These are phyloP conservation scores for Talaromyces amestolkiae DNA, from an alignment of 2,329 filamentous ascomycete genomes.

Conservation along the genomic window DNA sequence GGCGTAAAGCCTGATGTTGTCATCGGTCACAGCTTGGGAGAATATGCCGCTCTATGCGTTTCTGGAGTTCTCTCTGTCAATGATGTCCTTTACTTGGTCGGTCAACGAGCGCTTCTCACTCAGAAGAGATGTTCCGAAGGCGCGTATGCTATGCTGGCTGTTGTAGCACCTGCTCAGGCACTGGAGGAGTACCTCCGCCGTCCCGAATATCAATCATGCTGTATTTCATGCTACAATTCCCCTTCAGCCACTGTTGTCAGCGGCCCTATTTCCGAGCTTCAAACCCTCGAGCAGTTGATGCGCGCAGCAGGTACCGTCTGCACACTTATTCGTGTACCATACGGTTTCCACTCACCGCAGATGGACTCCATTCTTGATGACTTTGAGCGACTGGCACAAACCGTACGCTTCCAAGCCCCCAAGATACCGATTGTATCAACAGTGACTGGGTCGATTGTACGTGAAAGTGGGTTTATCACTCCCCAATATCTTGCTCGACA, in stretches of 20 bases:
- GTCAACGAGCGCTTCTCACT: slow-evolving; percentile 29
- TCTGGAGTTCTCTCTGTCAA: slow-evolving; percentile 30
- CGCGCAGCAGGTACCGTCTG: slow-evolving; percentile 36
- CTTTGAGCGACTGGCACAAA: slow-evolving; percentile 24
- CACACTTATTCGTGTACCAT: slow-evolving; percentile 45
- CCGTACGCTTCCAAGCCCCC: neutral
- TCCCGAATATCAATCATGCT: slow-evolving; percentile 22
- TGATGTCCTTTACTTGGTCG: slow-evolving; percentile 32
- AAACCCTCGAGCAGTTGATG: slow-evolving; percentile 33
- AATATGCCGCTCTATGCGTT: slow-evolving; percentile 33
- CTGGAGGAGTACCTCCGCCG: neutral
- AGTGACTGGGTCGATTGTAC: neutral
- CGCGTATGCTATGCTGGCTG: slow-evolving; percentile 11
- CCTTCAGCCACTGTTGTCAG: slow-evolving; percentile 45
- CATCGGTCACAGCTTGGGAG: slow-evolving; percentile 35
- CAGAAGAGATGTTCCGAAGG: slow-evolving; percentile 13
- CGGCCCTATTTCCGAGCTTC: slow-evolving; percentile 35
- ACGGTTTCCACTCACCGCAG: slow-evolving; percentile 48
- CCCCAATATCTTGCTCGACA: neutral
- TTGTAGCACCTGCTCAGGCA: neutral
- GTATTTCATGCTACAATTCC: slow-evolving; percentile 38
- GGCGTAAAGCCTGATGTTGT: slow-evolving; percentile 30
- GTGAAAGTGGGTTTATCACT: neutral
- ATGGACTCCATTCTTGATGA: slow-evolving; percentile 46
- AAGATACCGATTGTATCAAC: neutral